These are phyloP conservation scores for Cruciata laevipes DNA, from an alignment of 257 asterid genomes.

Conservation along the genomic window DNA sequence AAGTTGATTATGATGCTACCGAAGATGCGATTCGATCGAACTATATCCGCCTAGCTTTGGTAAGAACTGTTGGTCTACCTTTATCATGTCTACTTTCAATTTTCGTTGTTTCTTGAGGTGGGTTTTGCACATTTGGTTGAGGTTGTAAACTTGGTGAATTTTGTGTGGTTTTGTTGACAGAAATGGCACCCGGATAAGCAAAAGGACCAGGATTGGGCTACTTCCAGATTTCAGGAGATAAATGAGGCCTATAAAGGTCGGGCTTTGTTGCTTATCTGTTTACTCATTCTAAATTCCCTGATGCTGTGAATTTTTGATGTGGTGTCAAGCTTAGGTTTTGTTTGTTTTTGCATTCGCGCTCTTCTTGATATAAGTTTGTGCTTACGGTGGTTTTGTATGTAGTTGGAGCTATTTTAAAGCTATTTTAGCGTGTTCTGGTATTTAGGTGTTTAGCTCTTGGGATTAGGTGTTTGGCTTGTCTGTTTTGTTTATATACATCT, in stretches of 20 bases:
- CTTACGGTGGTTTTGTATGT: neutral
- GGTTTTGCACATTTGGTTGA: neutral
- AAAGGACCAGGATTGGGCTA: slow-evolving; percentile 52
- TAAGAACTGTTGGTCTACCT: slow-evolving; percentile 20
- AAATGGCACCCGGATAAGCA: slow-evolving; percentile 98
- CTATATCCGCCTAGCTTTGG: slow-evolving; percentile 90
- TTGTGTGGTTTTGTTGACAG: slow-evolving; percentile 27
- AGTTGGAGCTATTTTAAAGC: no score
- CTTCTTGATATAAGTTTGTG: neutral
- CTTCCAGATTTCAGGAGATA: slow-evolving; percentile 84
- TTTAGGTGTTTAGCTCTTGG: neutral
- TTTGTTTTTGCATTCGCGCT: neutral
- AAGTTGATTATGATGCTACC: slow-evolving; percentile 82
- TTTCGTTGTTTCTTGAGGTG: neutral
- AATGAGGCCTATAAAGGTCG: slow-evolving; percentile 87
- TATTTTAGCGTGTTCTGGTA: neutral
- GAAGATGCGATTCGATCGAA: slow-evolving; percentile 86
- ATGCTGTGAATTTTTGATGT: neutral
- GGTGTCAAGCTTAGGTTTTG: neutral
- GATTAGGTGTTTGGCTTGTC: slow-evolving; percentile 2
- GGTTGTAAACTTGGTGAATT: neutral
- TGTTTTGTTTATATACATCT: neutral
- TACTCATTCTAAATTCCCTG: neutral
- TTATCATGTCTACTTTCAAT: neutral
- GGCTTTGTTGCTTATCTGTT: neutral